phyloP scores from a whole-genome alignment of 2,329 filamentous ascomycete species.

The Colletotrichum salicis region DNA sequence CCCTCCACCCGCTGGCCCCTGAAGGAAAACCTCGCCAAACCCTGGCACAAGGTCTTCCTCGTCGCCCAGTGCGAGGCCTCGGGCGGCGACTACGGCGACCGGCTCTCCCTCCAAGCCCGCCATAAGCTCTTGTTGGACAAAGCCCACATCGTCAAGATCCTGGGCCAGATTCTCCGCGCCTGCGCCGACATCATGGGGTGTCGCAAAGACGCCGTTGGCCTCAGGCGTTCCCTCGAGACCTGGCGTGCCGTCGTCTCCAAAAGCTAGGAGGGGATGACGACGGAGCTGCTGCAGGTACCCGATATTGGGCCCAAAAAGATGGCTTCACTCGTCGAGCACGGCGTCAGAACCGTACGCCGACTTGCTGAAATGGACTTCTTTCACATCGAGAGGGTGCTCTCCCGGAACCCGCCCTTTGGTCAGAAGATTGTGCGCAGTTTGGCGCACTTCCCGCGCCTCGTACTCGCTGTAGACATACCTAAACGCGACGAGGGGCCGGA shows the following conservation, averaged over 20 bases:
- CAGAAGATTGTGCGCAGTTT: conserved; percentile 73
- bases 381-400: conserved; percentile 80
- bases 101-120: conserved; percentile 48
- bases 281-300: conserved; percentile 85
- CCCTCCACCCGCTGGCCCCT: conserved; percentile 52
- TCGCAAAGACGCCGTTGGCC: conserved; percentile 70
- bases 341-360: conserved; percentile 76
- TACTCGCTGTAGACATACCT: conserved; percentile 50
- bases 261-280: conserved; percentile 76
- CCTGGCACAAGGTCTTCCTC: conserved; percentile 80
- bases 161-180: conserved; percentile 50
- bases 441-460: conserved; percentile 74
- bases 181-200: conserved; percentile 51
- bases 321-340: conserved; percentile 77
- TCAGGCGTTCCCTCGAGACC: conserved; percentile 78
- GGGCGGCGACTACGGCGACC: conserved; percentile 62
- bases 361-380: conserved; percentile 74
- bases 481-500: conserved; percentile 42
- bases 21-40: conserved; percentile 58
- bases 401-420: conserved; percentile 86
- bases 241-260: conserved; percentile 79
- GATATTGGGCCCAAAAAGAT: conserved; percentile 80
- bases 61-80: conserved; percentile 76
- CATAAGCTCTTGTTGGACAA: conserved; percentile 47
- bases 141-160: conserved; percentile 44